These are phyloP conservation scores for Cryoendolithus antarcticus DNA, from an alignment of 2,329 filamentous ascomycete genomes.

Conservation along the genomic window DNA sequence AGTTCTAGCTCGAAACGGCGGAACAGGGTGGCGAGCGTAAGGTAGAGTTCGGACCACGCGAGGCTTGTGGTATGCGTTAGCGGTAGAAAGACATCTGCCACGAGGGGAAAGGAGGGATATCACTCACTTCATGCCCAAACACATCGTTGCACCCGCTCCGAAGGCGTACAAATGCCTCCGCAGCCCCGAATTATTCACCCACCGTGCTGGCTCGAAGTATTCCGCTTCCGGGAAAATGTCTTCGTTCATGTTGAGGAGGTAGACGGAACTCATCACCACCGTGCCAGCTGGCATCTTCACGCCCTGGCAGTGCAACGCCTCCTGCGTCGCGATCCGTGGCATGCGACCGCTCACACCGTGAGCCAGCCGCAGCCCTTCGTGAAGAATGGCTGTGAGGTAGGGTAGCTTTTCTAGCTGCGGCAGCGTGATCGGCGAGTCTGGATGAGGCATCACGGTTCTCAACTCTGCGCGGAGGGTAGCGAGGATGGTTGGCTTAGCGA, in stretches of 20 bases:
- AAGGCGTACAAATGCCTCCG: neutral
- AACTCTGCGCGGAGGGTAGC: conserved; percentile 29
- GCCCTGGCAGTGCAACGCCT: conserved; percentile 9
- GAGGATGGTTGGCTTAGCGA: conserved; percentile 23
- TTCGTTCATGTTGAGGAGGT: conserved; percentile 13
- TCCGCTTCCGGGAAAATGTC: conserved; percentile 11
- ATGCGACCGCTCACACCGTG: conserved; percentile 11
- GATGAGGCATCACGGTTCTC: conserved; percentile 9
- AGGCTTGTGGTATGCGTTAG: conserved; percentile 7
- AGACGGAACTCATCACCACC: conserved; percentile 10
- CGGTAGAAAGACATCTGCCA: neutral
- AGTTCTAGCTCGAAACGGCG: conserved; percentile 21
- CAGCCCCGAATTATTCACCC: conserved; percentile 4
- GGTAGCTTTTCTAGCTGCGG: conserved; percentile 8
- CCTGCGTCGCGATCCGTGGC: conserved; percentile 13
- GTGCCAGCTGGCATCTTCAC: conserved; percentile 10
- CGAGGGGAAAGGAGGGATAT: no score
- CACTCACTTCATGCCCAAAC: neutral
- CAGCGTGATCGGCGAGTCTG: conserved; percentile 1
- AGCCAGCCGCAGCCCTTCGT: conserved; percentile 14
- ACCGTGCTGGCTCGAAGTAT: conserved; percentile 14
- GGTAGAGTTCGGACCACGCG: conserved; percentile 24
- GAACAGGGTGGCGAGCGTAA: conserved; percentile 19
- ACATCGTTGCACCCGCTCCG: neutral
- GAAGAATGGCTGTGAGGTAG: conserved; percentile 7